A percentile compares a stretch with the other conserved stretches of the same genome.
These are phyloP conservation scores for Fusarium napiforme DNA, from an alignment of 2,329 filamentous ascomycete species.

Conservation along the genomic window DNA sequence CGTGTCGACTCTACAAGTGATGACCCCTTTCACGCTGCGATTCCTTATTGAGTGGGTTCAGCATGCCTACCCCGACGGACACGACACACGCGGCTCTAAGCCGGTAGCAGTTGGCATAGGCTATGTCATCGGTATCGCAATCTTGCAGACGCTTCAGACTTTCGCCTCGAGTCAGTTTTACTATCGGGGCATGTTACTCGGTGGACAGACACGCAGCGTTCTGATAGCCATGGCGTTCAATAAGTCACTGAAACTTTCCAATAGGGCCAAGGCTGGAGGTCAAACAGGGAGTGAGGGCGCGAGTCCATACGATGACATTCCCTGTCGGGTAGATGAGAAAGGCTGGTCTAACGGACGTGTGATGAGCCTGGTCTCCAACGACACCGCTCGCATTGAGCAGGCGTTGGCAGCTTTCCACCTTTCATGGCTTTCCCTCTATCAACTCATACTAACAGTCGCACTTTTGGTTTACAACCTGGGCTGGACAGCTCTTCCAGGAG, in stretches of 20 bases:
- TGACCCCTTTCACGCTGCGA: background rate
- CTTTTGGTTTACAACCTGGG: background rate
- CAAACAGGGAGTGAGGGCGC: background rate
- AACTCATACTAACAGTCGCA: background rate
- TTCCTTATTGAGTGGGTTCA: background rate
- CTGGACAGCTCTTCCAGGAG: background rate
- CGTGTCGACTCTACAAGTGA: background rate
- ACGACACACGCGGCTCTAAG: background rate
- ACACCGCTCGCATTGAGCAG: background rate
- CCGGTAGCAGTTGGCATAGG: background rate
- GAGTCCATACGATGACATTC: background rate
- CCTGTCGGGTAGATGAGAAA: background rate
- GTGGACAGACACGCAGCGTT: background rate
- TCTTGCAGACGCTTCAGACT: background rate
- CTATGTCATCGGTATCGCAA: background rate
- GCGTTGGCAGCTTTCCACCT: background rate
- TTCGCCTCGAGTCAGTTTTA: conserved; percentile 1
- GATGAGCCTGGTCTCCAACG: background rate
- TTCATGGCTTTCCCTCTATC: background rate
- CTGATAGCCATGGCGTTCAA: background rate
- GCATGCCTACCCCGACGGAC: background rate
- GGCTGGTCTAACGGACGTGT: background rate
- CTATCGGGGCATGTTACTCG: background rate
- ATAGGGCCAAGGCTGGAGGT: background rate
- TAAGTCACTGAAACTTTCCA: background rate